Evolutionary conservation across 208 protist species (phyloP).

Genomic region (Blechomonas ayalai): DNA sequence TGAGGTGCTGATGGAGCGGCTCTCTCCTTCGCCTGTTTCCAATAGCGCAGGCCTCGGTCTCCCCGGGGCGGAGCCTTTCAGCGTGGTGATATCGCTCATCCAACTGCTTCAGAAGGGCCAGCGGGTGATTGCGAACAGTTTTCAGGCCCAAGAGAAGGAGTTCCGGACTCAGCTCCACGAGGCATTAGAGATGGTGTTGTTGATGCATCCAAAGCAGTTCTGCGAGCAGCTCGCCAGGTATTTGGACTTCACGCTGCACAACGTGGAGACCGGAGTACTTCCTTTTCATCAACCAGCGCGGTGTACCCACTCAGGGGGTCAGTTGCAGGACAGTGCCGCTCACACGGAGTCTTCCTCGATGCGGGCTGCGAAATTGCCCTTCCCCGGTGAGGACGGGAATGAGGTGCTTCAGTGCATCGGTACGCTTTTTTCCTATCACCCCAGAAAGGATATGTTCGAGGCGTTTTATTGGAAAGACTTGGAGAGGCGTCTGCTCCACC

Average conservation of each 20-base stretch:
- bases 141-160: slow-evolving; percentile 34
- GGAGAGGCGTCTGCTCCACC: slow-evolving; percentile 86
- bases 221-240: slow-evolving; percentile 91
- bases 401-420: slow-evolving; percentile 37
- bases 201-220: slow-evolving; percentile 68
- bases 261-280: slow-evolving; percentile 18
- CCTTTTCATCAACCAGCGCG: slow-evolving; percentile 16
- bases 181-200: slow-evolving; percentile 86
- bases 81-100: slow-evolving; percentile 72
- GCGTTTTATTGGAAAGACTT: slow-evolving; percentile 94
- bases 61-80: slow-evolving; percentile 28
- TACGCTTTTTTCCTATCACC: slow-evolving; percentile 84
- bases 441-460: slow-evolving; percentile 95
- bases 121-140: slow-evolving; percentile 30
- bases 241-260: slow-evolving; percentile 81
- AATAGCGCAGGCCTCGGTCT: too few species aligned
- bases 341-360: background rate
- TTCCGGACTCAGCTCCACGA: slow-evolving; percentile 82
- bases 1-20: background rate
- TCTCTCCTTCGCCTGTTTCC: too few species aligned
- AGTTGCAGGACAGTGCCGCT: background rate
- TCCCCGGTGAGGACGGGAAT: background rate
- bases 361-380: background rate
- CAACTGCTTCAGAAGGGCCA: slow-evolving; percentile 68
- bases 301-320: background rate